A percentile compares a stretch with the other conserved stretches of the same genome.
These are phyloP conservation scores for Apocynum venetum DNA, from an alignment of 257 asterid species.

Conservation along the genomic window DNA sequence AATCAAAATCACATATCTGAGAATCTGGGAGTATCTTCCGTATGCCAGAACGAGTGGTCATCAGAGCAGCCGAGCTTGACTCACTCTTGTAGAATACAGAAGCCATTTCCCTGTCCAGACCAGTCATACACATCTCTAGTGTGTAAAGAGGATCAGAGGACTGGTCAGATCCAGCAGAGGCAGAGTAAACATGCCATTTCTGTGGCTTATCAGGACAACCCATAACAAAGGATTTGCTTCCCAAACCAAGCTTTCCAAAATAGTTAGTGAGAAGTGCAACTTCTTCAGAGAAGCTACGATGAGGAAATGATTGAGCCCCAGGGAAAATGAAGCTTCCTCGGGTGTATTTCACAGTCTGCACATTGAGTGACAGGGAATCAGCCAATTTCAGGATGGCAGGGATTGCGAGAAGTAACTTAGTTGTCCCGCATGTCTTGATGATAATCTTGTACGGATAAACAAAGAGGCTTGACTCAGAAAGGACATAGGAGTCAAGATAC, in stretches of 20 bases:
- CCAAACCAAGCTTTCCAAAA: conserved; percentile 58
- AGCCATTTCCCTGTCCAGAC: conserved; percentile 62
- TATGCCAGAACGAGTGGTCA: conserved; percentile 63
- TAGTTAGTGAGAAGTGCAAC: conserved; percentile 59
- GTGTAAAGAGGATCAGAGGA: conserved; percentile 50
- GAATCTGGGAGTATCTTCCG: conserved; percentile 68
- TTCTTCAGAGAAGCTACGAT: conserved; percentile 74
- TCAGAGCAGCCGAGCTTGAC: conserved; percentile 44
- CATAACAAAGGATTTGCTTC: conserved; percentile 64
- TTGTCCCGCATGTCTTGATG: conserved; percentile 83
- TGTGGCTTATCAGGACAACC: conserved; percentile 39
- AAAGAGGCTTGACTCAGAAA: conserved; percentile 85
- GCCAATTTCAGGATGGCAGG: conserved; percentile 72
- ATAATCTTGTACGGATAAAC: conserved; percentile 65
- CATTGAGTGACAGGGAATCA: conserved; percentile 42
- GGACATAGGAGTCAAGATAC: conserved; percentile 67
- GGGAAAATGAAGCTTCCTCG: conserved; percentile 89
- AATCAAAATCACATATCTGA: conserved; percentile 66
- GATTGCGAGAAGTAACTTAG: conserved; percentile 63
- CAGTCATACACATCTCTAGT: conserved; percentile 85
- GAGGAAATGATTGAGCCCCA: conserved; percentile 74
- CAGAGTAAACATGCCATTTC: conserved; percentile 77
- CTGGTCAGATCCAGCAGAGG: conserved; percentile 41
- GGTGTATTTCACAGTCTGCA: conserved; percentile 53
- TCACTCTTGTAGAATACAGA: conserved; percentile 59